A percentile compares a stretch with the other conserved stretches of the same genome.
Evolutionary conservation across 1,284 basidiomycete species (phyloP).

Genomic region (Malassezia psittaci): DNA sequence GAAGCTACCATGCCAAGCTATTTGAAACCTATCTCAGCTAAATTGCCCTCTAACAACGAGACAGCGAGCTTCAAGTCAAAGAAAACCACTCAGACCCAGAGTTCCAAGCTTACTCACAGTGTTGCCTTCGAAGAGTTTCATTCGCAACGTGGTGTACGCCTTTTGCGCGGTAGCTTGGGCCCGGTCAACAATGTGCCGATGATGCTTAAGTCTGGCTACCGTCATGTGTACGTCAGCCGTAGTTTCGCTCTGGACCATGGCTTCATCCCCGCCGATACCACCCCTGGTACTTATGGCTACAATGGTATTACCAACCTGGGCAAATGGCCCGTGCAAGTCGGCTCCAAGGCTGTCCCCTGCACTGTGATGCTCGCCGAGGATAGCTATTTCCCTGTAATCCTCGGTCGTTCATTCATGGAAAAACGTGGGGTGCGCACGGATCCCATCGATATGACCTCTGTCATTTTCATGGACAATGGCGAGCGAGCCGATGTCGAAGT

Average conservation of each 20-base stretch:
- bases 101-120: conserved; percentile 33
- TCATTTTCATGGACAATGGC: conserved; percentile 87
- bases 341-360: conserved; percentile 51
- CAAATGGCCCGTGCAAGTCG: conserved; percentile 51
- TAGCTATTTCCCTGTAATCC: conserved; percentile 88
- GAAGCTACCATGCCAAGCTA: conserved; percentile 33
- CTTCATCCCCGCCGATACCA: conserved; percentile 74
- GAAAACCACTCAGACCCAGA: conserved; percentile 28
- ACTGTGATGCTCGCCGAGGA: conserved; percentile 69
- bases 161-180: conserved; percentile 80
- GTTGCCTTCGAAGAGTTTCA: conserved; percentile 46
- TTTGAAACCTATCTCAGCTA: conserved; percentile 22
- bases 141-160: conserved; percentile 64
- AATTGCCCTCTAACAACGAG: conserved; percentile 23
- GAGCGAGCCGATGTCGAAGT: conserved; percentile 55
- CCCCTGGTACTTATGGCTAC: conserved; percentile 61
- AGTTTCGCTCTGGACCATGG: conserved; percentile 80
- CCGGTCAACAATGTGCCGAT: conserved; percentile 62
- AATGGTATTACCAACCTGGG: conserved; percentile 57
- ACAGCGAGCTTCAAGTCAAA: conserved; percentile 31
- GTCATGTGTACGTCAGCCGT: conserved; percentile 87
- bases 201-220: conserved; percentile 89
- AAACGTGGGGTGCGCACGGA: conserved; percentile 62
- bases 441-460: conserved; percentile 62
- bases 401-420: conserved; percentile 89